Conservation (phyloP, 148 eudicot species). For the Dianthus caryophyllus region DNA sequence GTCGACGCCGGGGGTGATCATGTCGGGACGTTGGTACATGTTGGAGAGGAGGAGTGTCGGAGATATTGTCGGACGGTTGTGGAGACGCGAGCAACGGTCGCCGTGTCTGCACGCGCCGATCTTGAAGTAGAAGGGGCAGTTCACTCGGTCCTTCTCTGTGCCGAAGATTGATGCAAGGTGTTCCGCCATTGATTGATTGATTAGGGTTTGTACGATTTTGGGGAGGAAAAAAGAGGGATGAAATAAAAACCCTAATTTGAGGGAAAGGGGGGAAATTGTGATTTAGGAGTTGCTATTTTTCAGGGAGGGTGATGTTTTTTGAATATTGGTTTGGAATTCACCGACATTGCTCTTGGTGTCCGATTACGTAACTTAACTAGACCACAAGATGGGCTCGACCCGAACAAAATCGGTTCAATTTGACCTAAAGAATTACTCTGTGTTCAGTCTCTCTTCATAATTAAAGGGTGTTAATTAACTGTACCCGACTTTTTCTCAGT, state of each 20-base stretch:
- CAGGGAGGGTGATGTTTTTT: too few species aligned
- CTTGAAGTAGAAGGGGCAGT: conserved; percentile 81
- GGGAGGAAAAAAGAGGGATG: neutral
- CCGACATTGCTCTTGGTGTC: too few species aligned
- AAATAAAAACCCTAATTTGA: conserved; percentile 1
- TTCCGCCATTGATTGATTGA: conserved; percentile 61
- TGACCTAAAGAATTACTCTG: too few species aligned
- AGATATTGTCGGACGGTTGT: conserved; percentile 56
- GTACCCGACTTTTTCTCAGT: too few species aligned
- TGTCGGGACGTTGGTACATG: conserved; percentile 80
- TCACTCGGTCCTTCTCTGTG: conserved; percentile 72
- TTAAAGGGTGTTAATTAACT: too few species aligned
- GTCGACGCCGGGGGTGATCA: conserved; percentile 78
- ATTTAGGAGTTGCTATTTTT: too few species aligned
- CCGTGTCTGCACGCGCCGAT: conserved; percentile 80
- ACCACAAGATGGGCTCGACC: too few species aligned
- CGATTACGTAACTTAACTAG: too few species aligned
- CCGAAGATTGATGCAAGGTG: conserved; percentile 78
- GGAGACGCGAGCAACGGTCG: conserved; percentile 75
- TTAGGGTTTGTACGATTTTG: conserved; percentile 3
- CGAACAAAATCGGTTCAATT: too few species aligned
- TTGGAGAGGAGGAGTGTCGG: conserved; percentile 64
- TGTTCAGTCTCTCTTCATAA: too few species aligned
- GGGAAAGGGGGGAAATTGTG: neutral
- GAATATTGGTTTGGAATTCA: too few species aligned